Percentiles rank a stretch among this genome's conserved stretches.
Evolutionary conservation across 495 filamentous ascomycete genomes (phyloP).

Genomic region (Penicillium alfredii): DNA sequence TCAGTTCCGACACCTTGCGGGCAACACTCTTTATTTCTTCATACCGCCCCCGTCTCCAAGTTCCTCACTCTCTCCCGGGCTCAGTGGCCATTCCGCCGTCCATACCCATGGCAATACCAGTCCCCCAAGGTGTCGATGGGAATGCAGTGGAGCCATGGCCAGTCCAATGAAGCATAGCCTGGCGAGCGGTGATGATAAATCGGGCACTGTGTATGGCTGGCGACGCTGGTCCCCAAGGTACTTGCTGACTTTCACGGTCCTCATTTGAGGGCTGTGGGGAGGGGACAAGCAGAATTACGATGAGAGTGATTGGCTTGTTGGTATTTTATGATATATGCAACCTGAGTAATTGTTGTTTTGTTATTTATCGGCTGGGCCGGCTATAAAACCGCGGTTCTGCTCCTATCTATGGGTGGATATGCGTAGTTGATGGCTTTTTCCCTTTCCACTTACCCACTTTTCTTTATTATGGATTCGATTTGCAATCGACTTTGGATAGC

Average conservation of each 20-base stretch:
- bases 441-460: no score
- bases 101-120: conserved; percentile 7
- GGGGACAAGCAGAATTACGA: no score
- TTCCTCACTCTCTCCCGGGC: conserved; percentile 15
- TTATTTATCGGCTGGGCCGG: no score
- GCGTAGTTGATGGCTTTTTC: no score
- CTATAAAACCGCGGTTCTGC: no score
- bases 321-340: no score
- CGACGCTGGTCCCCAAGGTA: conserved; percentile 21
- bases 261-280: conserved; percentile 7
- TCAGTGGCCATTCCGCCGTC: conserved; percentile 4
- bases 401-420: no score
- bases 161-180: conserved; percentile 8
- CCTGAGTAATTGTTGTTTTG: no score
- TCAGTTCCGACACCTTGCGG: conserved; percentile 11
- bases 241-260: conserved; percentile 26
- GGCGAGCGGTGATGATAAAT: conserved; percentile 18
- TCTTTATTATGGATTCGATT: no score
- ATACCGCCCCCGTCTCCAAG: conserved; percentile 22
- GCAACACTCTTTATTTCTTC: conserved; percentile 14
- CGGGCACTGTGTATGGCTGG: conserved; percentile 12
- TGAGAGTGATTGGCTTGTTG: no score
- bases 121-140: conserved; percentile 9
- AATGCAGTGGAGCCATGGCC: conserved; percentile 1
- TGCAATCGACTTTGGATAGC: no score